A percentile compares a stretch with the other conserved stretches of the same genome.
phyloP scores from a whole-genome alignment of 1,139 yeast genomes.

The Debaryomycetaceae sp. region DNA sequence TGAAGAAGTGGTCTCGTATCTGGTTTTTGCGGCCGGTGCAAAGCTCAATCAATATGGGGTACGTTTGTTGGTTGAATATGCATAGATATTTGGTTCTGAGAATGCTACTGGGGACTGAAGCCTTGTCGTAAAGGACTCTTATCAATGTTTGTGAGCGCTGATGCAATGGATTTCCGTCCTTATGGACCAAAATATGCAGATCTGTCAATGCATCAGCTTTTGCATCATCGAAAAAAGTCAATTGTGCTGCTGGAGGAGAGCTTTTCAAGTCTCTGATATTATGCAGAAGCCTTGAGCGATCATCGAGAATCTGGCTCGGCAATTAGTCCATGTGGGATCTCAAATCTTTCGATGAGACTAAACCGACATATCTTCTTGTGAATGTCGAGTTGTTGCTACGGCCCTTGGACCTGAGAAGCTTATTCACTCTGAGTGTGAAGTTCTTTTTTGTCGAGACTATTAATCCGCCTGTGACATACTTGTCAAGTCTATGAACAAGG shows the following conservation, averaged over 20 bases:
- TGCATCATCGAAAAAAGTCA: neutral
- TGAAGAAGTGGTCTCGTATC: slow-evolving; percentile 21
- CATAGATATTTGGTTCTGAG: slow-evolving; percentile 10
- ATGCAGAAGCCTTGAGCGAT: neutral
- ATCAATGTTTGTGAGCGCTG: slow-evolving; percentile 1
- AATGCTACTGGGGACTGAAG: slow-evolving; percentile 4
- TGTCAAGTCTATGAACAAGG: slow-evolving; percentile 20
- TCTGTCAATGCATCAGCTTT: neutral
- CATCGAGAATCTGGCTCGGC: neutral
- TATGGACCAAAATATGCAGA: neutral
- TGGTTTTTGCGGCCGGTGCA: slow-evolving; percentile 25
- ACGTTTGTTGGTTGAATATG: slow-evolving; percentile 9
- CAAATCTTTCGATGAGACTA: slow-evolving; percentile 7
- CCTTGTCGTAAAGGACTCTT: slow-evolving; percentile 8
- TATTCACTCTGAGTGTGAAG: slow-evolving; percentile 12
- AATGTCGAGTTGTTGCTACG: slow-evolving; percentile 4
- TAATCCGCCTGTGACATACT: slow-evolving; percentile 24
- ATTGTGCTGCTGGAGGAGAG: neutral
- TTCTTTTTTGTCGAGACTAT: slow-evolving; percentile 17
- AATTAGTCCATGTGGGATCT: neutral
- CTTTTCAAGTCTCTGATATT: neutral
- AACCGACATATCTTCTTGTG: slow-evolving; percentile 19
- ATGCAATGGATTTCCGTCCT: neutral
- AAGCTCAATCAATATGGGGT: slow-evolving; percentile 19
- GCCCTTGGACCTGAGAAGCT: slow-evolving; percentile 7